Base-by-base conservation (phyloP, 192 early-diverging fungal genomes). In the Coemansia sp. region DNA sequence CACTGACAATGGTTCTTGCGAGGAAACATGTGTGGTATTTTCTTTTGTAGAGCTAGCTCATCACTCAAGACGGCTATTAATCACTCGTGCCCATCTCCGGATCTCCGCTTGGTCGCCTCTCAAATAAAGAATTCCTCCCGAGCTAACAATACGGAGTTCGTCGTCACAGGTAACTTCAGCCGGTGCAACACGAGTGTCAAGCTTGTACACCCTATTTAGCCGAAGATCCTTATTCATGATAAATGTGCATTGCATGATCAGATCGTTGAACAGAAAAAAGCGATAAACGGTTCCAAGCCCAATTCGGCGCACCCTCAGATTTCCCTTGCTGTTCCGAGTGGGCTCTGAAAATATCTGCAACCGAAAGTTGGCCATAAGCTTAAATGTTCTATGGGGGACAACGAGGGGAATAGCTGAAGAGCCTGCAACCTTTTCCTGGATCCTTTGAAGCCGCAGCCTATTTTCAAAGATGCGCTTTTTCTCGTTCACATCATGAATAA, bases 401-500 rank as follows among this genome's bases (percentile, higher is more conserved):
- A 87, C 72, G n/a, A 82, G 63, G 15, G 80, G 80, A 22, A 82
- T 71, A 9, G 61, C 74, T 62, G 64, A 48, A 54, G 83, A 5
- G 62, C 80, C 80, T 41, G 77, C 69, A 52, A 82, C 68, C 18
- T 88, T 84, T 41, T 90, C 88, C 42, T 86, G 80, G 37, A 92
- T 71, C 42, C 82, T 86, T 63, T 84, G 78, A 21, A 78, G 61
- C 43, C 77, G 85, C 41, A 87, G 80, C 63, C 86, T 85, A 42
- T 84, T 62, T 58, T 82, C 80, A 71, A 72, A 73, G 71, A 65
- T 90, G 67, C 85, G 90, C 85, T 88, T 94, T 69, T 85, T 91
- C 45, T 96, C 95, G 79, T 99, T 98, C 6, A 92, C 91, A 37
- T 94, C 88, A 42, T 85, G 85, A 6, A 96, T 88, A 18, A 89